Percentiles rank a stretch among this genome's conserved stretches.
phyloP scores from a whole-genome alignment of 2,329 filamentous ascomycete species.

The Trichoderma hamatum region DNA sequence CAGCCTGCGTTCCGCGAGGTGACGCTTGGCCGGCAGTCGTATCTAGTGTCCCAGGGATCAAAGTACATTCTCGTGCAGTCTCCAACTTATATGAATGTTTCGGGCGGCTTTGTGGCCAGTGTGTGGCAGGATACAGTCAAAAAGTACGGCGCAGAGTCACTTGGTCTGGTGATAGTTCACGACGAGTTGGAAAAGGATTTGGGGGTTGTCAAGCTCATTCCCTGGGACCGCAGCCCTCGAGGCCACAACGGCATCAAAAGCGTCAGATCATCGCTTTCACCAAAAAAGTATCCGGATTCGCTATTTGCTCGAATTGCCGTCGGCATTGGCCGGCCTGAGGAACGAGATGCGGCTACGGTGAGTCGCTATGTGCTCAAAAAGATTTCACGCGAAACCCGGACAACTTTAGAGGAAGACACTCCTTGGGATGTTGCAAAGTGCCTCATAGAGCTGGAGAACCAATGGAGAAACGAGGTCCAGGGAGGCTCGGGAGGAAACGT shows the following conservation, averaged over 20 bases:
- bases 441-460: constrained; percentile 50
- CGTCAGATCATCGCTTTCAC: constrained; percentile 55
- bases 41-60: constrained; percentile 50
- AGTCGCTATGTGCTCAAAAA: constrained; percentile 75
- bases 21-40: constrained; percentile 55
- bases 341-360: constrained; percentile 68
- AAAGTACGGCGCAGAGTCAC: constrained; percentile 38
- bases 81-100: constrained; percentile 80
- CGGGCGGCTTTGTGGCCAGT: constrained; percentile 68
- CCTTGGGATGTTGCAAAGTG: constrained; percentile 55
- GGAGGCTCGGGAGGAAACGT: not conserved
- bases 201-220: constrained; percentile 67
- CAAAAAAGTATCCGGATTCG: constrained; percentile 45
- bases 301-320: constrained; percentile 68
- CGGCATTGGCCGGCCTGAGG: constrained; percentile 82
- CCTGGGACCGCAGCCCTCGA: constrained; percentile 64
- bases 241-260: constrained; percentile 79
- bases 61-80: constrained; percentile 74
- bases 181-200: constrained; percentile 80
- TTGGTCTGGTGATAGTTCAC: constrained; percentile 75
- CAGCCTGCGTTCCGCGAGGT: constrained; percentile 54
- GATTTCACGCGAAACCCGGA: constrained; percentile 59
- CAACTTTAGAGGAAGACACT: constrained; percentile 54
- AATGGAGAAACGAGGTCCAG: constrained; percentile 38
- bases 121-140: constrained; percentile 64